Evolutionary conservation across 768 basidiomycete genomes (phyloP), one percentile per base, ranked within the genome.

Genomic region (Kondoa malvinella): DNA sequence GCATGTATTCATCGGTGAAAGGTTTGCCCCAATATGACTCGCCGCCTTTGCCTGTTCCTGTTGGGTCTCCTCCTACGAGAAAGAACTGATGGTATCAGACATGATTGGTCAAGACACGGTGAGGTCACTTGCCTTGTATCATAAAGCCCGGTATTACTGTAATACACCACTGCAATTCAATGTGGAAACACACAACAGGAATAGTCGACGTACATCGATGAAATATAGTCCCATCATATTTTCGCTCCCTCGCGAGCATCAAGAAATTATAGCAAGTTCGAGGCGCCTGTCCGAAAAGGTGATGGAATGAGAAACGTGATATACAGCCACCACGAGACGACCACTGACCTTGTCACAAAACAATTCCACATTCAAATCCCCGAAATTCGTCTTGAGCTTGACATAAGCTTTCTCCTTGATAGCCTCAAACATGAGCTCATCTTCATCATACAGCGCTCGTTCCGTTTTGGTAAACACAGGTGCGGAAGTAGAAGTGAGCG

Each of bases 241-340:
- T 92, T 8, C 92, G 90, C 27, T 85, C 81, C 69, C 85, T 83
- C 0, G 95, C 92, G 4, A 99, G 83, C 86, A 89, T 89, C 31
- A 99, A 78, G 77, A 96, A 99, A 76, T 99, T 99, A 77, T 99
- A 99, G 73, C 92, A 96, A 1, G 95, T 96, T 78, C 95, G 92
- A 0, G 95, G 95, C 12, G 94, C 95, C 89, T 92, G 66, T 8
- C 56, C 26, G 40, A 34, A 27, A 29, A 57, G 30, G 63, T 57
- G 50, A 50, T 68, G 31, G 34, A 27, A 21, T 26, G 0, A 34
- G 34, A 26, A 33, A 25, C 66, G 50, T 17, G 34, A 25, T n/a
- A 25, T 26, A 56, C 67, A 61, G 62, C 30, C 17, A 34, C 3
- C n/a, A 40, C 30, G n/a, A 17, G 26, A 29, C 66, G 62, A 1